Conservation (phyloP, 441 rosid species). For the Adansonia grandidieri region DNA sequence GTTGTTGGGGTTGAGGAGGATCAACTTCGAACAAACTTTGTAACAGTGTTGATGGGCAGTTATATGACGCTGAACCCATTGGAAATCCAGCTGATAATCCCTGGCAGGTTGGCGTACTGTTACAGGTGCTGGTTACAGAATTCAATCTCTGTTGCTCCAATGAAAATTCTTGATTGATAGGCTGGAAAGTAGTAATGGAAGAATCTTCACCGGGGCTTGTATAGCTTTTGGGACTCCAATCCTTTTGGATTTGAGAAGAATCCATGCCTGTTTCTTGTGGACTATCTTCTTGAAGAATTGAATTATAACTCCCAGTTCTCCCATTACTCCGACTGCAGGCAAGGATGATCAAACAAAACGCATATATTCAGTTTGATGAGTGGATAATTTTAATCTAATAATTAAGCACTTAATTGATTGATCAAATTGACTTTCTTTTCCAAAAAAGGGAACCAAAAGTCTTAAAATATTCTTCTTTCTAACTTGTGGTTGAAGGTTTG, state of each 20-base stretch:
- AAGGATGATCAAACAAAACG: neutral
- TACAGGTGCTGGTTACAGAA: constrained; percentile 28
- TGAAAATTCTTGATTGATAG: constrained; percentile 48
- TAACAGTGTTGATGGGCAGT: constrained; percentile 45
- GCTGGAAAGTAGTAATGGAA: constrained; percentile 36
- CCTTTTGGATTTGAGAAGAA: constrained; percentile 31
- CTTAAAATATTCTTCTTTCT: neutral
- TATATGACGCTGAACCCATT: constrained; percentile 43
- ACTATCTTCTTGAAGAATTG: constrained; percentile 51
- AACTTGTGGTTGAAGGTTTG: constrained; percentile 39
- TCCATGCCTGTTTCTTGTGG: constrained; percentile 40
- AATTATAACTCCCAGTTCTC: constrained; percentile 41
- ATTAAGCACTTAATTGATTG: neutral
- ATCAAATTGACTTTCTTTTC: constrained; percentile 17
- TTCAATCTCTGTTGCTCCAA: constrained; percentile 13
- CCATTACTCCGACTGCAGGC: constrained; percentile 38
- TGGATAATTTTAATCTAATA: neutral
- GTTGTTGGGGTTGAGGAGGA: constrained; percentile 49
- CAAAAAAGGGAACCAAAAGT: neutral
- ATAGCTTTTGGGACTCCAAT: constrained; percentile 53
- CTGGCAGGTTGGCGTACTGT: constrained; percentile 32
- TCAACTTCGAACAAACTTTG: constrained; percentile 55
- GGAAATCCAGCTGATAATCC: constrained; percentile 31
- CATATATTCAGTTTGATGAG: neutral
- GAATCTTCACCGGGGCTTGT: constrained; percentile 41